phyloP scores from a whole-genome alignment of 768 basidiomycete species.

The Hebeloma cylindrosporum region DNA sequence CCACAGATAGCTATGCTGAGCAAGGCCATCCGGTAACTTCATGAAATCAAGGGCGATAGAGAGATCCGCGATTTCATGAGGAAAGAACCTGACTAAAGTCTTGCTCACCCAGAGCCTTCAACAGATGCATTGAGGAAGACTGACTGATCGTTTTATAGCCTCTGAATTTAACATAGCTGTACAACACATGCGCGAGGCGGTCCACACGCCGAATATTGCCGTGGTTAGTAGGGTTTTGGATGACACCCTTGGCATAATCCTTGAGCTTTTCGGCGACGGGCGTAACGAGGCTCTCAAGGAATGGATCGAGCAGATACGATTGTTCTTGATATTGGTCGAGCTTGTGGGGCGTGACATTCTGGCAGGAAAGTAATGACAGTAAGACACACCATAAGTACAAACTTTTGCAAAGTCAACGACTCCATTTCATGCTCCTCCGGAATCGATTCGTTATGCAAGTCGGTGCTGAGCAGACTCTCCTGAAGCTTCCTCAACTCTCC shows the following conservation, averaged over 20 bases:
- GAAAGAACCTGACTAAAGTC: conserved; percentile 82
- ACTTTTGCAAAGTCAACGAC: conserved; percentile 37
- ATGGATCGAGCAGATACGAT: conserved; percentile 88
- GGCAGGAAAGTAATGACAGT: neutral
- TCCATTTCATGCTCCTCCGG: conserved; percentile 46
- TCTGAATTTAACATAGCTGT: conserved; percentile 82
- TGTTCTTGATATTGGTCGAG: conserved; percentile 91
- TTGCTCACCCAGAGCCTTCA: conserved; percentile 7
- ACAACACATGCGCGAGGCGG: conserved; percentile 63
- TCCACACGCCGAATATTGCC: conserved; percentile 41
- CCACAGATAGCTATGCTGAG: conserved; percentile 58
- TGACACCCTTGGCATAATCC: conserved; percentile 45
- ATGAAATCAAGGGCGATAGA: conserved; percentile 72
- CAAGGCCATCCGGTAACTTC: conserved; percentile 43
- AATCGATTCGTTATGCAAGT: conserved; percentile 44
- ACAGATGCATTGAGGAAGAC: conserved; percentile 22
- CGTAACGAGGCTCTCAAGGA: conserved; percentile 72
- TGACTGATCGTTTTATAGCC: conserved; percentile 91
- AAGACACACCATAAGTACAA: conserved; percentile 51
- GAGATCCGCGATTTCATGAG: conserved; percentile 85
- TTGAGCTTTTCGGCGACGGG: conserved; percentile 73
- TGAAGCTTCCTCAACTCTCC: conserved; percentile 61
- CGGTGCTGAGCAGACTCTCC: conserved; percentile 45
- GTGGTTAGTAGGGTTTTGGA: conserved; percentile 28
- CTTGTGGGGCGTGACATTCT: conserved; percentile 38